Evolutionary conservation across 2,329 filamentous ascomycete species (phyloP), one percentile per base, ranked within the genome.

Genomic region (Aspergillus sp.): DNA sequence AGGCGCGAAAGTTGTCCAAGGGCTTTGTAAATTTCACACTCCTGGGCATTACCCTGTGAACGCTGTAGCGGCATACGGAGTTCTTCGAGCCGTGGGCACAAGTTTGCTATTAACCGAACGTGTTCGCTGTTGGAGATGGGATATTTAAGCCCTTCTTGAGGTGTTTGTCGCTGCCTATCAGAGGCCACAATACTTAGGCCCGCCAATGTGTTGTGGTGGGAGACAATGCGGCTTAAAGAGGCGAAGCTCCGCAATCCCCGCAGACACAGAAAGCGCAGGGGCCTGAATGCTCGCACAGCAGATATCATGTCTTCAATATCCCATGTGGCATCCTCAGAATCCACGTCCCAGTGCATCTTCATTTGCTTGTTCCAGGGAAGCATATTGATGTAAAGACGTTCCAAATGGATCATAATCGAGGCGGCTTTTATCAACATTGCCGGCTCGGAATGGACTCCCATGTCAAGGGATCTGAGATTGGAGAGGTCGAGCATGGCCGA

Each of bases 21-120:
- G 0, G 62, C 57, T 7, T 28, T n/a, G 4, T 64, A 64, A 0
- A 55, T 25, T 0, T 30, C 32, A 9, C 57, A 61, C 48, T 64
- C 62, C 1, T 8, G 6, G 0, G n/a, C 5, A 21, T 32, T 30
- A 2, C 59, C 54, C n/a, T 45, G 19, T 0, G 55, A 47, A 13
- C 62, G 62, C 13, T 38, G 53, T 7, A 60, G 17, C 4, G 54
- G 57, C 13, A 60, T 19, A 1, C 54, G 57, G 8, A 64, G 50
- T 6, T 60, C 59, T 4, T 43, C 17, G 3, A 64, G 45, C 3
- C 43, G 25, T 0, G 59, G 62, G 19, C 56, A 63, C 2, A 3
- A 5, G 2, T 7, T 13, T 2, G 56, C 56, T n/a, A 64, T 10
- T 1, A 4, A 30, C 1, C 25, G 19, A 5, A 62, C 3, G 12